Conservation (phyloP, 2,329 filamentous ascomycete species). For the Tolypocladium sp. region DNA sequence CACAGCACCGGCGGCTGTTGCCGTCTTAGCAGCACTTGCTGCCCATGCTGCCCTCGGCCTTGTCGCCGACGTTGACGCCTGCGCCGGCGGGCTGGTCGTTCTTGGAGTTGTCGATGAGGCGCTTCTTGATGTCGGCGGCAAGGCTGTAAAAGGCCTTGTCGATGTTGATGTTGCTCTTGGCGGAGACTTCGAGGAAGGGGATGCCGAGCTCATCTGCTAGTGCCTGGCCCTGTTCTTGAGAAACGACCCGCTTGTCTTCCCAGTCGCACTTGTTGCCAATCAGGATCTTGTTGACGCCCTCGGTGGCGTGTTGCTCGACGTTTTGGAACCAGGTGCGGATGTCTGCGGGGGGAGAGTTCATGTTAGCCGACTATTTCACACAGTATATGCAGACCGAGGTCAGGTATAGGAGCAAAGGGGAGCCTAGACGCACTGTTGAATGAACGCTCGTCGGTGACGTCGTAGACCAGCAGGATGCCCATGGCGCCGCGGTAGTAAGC, state of each 20-base stretch:
- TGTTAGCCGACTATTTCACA: not conserved
- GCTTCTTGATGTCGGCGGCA: conserved; percentile 95
- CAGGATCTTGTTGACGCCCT: conserved; percentile 98
- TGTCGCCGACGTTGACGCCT: conserved; percentile 62
- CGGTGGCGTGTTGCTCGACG: conserved; percentile 94
- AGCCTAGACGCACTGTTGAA: conserved; percentile 68
- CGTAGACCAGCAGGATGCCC: conserved; percentile 96
- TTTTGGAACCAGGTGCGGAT: conserved; percentile 99
- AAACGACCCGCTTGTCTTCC: conserved; percentile 96
- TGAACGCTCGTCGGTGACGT: conserved; percentile 92
- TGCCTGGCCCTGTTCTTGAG: conserved; percentile 84
- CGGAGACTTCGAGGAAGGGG: conserved; percentile 95
- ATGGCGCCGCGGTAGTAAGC: conserved; percentile 98
- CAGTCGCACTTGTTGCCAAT: conserved; percentile 99
- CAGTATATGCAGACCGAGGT: not conserved
- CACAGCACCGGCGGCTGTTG: conserved; percentile 3
- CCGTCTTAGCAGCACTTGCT: conserved; percentile 69
- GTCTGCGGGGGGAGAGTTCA: conserved; percentile 44
- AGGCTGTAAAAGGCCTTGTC: conserved; percentile 97
- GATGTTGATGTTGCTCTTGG: conserved; percentile 99
- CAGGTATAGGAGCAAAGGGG: not conserved
- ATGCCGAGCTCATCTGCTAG: conserved; percentile 94
- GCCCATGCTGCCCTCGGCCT: conserved; percentile 43
- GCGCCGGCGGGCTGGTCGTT: conserved; percentile 51
- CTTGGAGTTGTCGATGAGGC: conserved; percentile 86